These are phyloP conservation scores for Scytalidium lignicola DNA, from an alignment of 2,329 filamentous ascomycete genomes.

Conservation along the genomic window DNA sequence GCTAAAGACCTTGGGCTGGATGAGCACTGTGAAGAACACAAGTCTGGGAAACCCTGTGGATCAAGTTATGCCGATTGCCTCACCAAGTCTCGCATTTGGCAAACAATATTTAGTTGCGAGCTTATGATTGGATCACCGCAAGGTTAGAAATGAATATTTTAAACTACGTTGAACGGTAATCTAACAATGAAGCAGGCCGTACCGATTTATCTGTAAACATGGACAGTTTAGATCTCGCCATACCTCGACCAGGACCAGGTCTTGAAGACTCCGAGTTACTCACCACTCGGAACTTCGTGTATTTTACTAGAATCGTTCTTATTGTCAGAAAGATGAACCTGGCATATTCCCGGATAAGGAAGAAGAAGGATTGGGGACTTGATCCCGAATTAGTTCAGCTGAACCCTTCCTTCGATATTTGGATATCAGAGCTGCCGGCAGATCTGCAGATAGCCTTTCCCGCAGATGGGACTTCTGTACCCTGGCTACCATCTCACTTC, in stretches of 20 bases:
- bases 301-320: conserved; percentile 70
- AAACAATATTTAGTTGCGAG: conserved; percentile 79
- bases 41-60: conserved; percentile 64
- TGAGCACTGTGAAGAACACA: conserved; percentile 78
- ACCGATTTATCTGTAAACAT: conserved; percentile 71
- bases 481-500: conserved; percentile 82
- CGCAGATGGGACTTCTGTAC: conserved; percentile 69
- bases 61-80: conserved; percentile 69
- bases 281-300: conserved; percentile 78
- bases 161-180: no score
- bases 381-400: conserved; percentile 79
- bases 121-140: conserved; percentile 91
- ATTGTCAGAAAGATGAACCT: conserved; percentile 75
- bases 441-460: conserved; percentile 78
- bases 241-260: conserved; percentile 58
- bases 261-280: conserved; percentile 71
- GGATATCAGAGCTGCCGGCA: conserved; percentile 69
- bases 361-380: conserved; percentile 77
- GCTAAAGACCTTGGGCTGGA: conserved; percentile 85
- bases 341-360: conserved; percentile 68
- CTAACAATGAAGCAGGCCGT: conserved; percentile 49
- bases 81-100: conserved; percentile 84
- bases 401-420: conserved; percentile 70
- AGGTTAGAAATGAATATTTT: conserved; percentile 58
- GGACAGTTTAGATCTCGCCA: conserved; percentile 69